Evolutionary conservation across 2,329 filamentous ascomycete species (phyloP).

Genomic region (Apiospora saccharicola): DNA sequence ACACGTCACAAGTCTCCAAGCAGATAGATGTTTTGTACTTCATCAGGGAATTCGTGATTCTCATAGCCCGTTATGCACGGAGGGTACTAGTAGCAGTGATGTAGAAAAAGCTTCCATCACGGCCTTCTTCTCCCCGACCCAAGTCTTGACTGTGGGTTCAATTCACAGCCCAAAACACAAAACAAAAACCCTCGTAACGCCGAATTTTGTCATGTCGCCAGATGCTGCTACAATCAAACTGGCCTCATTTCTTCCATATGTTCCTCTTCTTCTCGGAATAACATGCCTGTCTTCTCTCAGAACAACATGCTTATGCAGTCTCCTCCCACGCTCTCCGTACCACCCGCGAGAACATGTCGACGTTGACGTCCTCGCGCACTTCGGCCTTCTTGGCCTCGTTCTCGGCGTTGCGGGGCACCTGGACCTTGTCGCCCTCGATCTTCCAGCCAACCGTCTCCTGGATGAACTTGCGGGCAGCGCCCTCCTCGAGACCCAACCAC

Average conservation of each 20-base stretch:
- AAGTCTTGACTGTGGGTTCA: slow-evolving; percentile 15
- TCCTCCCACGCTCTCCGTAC: slow-evolving; percentile 89
- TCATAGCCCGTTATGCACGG: slow-evolving; percentile 18
- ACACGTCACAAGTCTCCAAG: background rate
- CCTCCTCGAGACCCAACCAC: slow-evolving; percentile 77
- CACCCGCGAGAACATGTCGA: slow-evolving; percentile 84
- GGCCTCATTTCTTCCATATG: slow-evolving; percentile 9
- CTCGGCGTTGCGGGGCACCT: slow-evolving; percentile 91
- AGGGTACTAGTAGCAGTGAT: slow-evolving; percentile 14
- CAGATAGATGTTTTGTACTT: background rate
- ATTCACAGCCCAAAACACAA: slow-evolving; percentile 24
- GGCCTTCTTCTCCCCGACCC: slow-evolving; percentile 2
- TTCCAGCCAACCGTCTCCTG: slow-evolving; percentile 88
- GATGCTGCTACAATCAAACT: slow-evolving; percentile 19
- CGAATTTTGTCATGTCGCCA: slow-evolving; percentile 19
- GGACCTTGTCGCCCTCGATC: slow-evolving; percentile 72
- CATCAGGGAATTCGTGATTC: slow-evolving; percentile 20
- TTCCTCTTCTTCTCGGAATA: background rate
- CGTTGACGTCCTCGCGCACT: slow-evolving; percentile 93
- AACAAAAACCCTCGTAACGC: slow-evolving; percentile 20
- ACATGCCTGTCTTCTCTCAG: too few relatives aligned
- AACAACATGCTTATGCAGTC: slow-evolving; percentile 57
- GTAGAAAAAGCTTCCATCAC: slow-evolving; percentile 2
- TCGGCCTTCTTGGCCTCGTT: slow-evolving; percentile 97
- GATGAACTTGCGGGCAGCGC: slow-evolving; percentile 78